These are phyloP conservation scores for Petunia secreta DNA, from an alignment of 257 asterid species.

Conservation along the genomic window DNA sequence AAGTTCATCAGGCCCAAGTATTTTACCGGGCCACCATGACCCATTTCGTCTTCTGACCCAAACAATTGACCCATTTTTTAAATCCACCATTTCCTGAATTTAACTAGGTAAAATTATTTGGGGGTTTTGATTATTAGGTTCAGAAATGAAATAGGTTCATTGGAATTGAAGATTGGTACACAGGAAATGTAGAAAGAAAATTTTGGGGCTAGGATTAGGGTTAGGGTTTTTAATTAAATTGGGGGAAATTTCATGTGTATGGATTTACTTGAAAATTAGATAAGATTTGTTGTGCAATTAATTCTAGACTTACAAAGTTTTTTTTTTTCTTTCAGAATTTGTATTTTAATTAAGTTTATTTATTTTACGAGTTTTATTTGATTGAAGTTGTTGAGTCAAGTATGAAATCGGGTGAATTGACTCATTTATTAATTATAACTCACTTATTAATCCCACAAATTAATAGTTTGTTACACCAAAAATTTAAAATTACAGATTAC, in stretches of 20 bases:
- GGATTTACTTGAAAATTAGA: slow-evolving; percentile 43
- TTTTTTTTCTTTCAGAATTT: background rate
- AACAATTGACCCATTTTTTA: slow-evolving; percentile 79
- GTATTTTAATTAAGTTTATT: too few species aligned
- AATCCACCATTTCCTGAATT: slow-evolving; percentile 56
- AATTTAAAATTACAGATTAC: too few species aligned
- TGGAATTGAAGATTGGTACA: slow-evolving; percentile 33
- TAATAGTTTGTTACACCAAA: too few species aligned
- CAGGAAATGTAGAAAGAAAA: slow-evolving; percentile 36
- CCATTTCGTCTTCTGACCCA: slow-evolving; percentile 99
- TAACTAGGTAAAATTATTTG: slow-evolving; percentile 31
- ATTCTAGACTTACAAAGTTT: slow-evolving; percentile 11
- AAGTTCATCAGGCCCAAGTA: slow-evolving; percentile 86
- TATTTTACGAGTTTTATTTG: background rate
- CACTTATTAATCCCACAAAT: too few species aligned
- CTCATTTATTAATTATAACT: background rate
- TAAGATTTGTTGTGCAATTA: slow-evolving; percentile 36
- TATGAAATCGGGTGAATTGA: background rate
- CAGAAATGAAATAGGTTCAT: slow-evolving; percentile 41
- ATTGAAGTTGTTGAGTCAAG: background rate
- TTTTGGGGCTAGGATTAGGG: slow-evolving; percentile 54
- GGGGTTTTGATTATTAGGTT: slow-evolving; percentile 45
- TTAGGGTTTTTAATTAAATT: slow-evolving; percentile 57
- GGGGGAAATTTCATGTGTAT: slow-evolving; percentile 55
- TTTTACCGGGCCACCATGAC: slow-evolving; percentile 99